Conservation (phyloP, 2,329 filamentous ascomycete species). For the Blastomyces emzantsi region DNA sequence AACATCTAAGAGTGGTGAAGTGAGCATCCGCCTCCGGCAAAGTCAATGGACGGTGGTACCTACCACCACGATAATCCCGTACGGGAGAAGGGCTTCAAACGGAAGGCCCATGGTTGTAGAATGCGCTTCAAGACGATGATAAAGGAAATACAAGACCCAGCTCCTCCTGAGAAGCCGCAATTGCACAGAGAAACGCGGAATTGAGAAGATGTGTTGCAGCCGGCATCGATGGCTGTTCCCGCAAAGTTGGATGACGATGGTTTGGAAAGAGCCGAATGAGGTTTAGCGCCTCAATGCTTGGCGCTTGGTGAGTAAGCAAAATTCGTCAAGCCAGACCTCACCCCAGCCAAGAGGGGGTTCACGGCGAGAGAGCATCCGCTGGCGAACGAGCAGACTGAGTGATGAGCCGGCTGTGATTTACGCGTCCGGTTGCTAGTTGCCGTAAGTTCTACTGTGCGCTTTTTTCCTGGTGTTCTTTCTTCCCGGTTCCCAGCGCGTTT, state of each 20-base stretch:
- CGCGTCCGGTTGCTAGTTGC: conserved; percentile 18
- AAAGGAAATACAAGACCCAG: background rate
- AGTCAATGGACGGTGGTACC: conserved; percentile 20
- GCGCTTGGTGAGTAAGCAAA: conserved; percentile 19
- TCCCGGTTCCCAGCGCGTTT: conserved; percentile 10
- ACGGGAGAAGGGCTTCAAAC: conserved; percentile 57
- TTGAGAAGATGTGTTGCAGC: conserved; percentile 8
- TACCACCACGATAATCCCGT: conserved; percentile 55
- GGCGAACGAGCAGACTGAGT: conserved; percentile 11
- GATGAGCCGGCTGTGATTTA: conserved; percentile 17
- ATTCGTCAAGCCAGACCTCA: conserved; percentile 16
- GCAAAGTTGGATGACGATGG: conserved; percentile 5
- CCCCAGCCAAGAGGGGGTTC: conserved; percentile 14
- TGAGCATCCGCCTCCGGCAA: conserved; percentile 14
- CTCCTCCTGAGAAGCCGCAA: conserved; percentile 5
- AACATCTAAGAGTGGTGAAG: conserved; percentile 45
- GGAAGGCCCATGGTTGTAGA: conserved; percentile 51
- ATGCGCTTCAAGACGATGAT: background rate
- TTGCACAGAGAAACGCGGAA: conserved; percentile 16
- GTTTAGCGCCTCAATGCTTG: conserved; percentile 15
- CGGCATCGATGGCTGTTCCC: background rate
- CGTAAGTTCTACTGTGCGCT: conserved; percentile 9
- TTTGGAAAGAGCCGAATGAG: background rate
- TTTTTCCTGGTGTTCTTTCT: conserved; percentile 8
- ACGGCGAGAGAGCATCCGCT: background rate